Conservation (phyloP, 768 basidiomycete species). For the Royoungia palumana region DNA sequence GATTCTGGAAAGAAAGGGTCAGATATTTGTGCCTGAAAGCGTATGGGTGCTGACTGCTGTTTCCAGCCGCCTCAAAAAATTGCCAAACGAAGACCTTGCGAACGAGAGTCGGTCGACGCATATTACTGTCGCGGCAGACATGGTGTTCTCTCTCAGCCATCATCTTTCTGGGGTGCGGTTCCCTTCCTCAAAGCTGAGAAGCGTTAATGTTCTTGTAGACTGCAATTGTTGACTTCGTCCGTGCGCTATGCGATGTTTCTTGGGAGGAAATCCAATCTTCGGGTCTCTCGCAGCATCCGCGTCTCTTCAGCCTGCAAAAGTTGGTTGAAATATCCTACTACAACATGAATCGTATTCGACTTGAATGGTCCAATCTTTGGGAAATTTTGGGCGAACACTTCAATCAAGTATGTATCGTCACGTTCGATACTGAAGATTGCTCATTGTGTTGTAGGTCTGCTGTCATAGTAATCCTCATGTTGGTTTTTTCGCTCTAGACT, state of each 20-base stretch:
- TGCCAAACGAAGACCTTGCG: constrained; percentile 89
- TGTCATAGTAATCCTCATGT: constrained; percentile 98
- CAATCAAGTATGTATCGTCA: constrained; percentile 67
- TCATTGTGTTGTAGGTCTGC: constrained; percentile 65
- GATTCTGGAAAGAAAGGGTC: constrained; percentile 82
- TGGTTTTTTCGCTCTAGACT: constrained; percentile 94
- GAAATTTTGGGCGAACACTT: constrained; percentile 98
- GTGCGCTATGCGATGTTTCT: constrained; percentile 92
- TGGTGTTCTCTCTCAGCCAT: constrained; percentile 97
- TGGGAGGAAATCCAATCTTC: constrained; percentile 99
- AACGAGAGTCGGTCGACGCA: constrained; percentile 97
- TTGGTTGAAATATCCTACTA: constrained; percentile 99
- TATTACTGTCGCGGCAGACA: constrained; percentile 97
- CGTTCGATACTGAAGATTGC: background rate
- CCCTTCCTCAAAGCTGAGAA: background rate
- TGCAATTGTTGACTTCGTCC: constrained; percentile 97
- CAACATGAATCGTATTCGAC: constrained; percentile 96
- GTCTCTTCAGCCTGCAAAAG: constrained; percentile 96
- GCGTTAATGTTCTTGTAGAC: constrained; percentile 47
- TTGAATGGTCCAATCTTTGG: constrained; percentile 99
- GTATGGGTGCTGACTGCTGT: constrained; percentile 6
- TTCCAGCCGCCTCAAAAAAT: constrained; percentile 47
- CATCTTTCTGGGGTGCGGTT: constrained; percentile 88
- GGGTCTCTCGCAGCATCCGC: constrained; percentile 87
- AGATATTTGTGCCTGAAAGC: constrained; percentile 22